These are phyloP conservation scores for Saksenaea oblongispora DNA, from an alignment of 371 early-diverging fungal species.

Conservation along the genomic window DNA sequence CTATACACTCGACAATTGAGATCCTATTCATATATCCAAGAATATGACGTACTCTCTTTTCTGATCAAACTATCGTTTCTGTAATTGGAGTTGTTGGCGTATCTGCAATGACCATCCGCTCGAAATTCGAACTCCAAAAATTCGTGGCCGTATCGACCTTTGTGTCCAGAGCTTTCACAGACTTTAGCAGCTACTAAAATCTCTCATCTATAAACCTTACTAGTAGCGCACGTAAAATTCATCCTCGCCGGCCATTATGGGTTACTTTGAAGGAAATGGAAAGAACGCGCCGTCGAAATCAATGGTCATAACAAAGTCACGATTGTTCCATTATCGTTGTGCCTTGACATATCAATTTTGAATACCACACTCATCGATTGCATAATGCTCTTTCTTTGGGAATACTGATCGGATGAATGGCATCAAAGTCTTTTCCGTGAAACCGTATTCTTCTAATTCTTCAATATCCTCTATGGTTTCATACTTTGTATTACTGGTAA, in stretches of 20 bases:
- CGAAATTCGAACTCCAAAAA: conserved; percentile 97
- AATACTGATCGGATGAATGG: neutral
- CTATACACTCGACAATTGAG: conserved; percentile 34
- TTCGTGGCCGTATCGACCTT: conserved; percentile 96
- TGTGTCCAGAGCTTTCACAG: conserved; percentile 80
- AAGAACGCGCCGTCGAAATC: neutral
- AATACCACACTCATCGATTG: neutral
- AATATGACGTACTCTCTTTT: conserved; percentile 75
- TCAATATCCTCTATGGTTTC: neutral
- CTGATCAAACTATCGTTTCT: conserved; percentile 94
- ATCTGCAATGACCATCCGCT: conserved; percentile 87
- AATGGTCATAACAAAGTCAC: too few relatives aligned
- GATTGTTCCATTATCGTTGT: too few relatives aligned
- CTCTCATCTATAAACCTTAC: conserved; percentile 47
- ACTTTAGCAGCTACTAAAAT: neutral
- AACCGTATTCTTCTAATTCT: neutral
- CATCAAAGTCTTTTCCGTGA: neutral
- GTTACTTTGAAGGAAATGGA: neutral
- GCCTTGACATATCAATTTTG: too few relatives aligned
- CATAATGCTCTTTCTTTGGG: neutral
- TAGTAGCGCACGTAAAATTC: conserved; percentile 89
- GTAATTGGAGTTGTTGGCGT: conserved; percentile 98
- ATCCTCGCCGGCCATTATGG: conserved; percentile 46
- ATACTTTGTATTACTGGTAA: neutral
- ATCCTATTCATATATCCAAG: neutral